Percentiles rank a stretch among this genome's conserved stretches.
Evolutionary conservation across 2,329 filamentous ascomycete species (phyloP).

Genomic region (Sporothrix luriei): DNA sequence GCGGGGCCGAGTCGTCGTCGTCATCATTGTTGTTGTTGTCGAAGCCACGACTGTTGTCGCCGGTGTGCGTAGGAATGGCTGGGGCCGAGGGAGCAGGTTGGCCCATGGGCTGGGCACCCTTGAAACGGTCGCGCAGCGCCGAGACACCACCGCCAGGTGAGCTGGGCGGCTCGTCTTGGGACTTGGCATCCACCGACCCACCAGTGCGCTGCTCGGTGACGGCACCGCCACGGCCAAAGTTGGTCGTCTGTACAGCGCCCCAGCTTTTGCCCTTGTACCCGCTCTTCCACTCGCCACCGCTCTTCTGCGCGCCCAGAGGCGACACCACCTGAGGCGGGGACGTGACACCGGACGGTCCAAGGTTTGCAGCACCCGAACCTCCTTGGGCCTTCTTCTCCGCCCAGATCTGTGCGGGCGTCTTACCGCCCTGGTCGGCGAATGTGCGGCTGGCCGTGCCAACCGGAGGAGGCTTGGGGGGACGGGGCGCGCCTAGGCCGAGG

Average conservation of each 20-base stretch:
- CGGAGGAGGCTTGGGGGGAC: constrained; percentile 61
- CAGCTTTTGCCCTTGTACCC: constrained; percentile 88
- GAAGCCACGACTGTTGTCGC: constrained; percentile 36
- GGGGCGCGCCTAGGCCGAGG: constrained; percentile 64
- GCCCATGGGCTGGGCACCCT: constrained; percentile 71
- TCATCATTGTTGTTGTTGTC: constrained; percentile 36
- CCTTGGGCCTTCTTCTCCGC: constrained; percentile 90
- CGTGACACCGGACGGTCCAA: constrained; percentile 34
- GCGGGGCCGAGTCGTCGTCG: constrained; percentile 57
- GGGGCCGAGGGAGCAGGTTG: constrained; percentile 45
- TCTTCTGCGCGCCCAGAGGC: constrained; percentile 67
- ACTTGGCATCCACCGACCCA: constrained; percentile 48
- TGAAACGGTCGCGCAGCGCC: constrained; percentile 80
- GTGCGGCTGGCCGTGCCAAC: constrained; percentile 84
- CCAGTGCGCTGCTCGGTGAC: constrained; percentile 66
- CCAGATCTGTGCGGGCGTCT: constrained; percentile 96
- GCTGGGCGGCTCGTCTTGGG: constrained; percentile 51
- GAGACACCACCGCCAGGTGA: constrained; percentile 66
- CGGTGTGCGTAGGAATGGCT: constrained; percentile 43
- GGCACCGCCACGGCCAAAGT: constrained; percentile 65
- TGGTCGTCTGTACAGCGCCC: constrained; percentile 76
- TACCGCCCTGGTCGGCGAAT: constrained; percentile 92
- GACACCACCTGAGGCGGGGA: constrained; percentile 44
- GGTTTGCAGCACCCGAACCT: constrained; percentile 52
- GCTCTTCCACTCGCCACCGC: constrained; percentile 85